Evolutionary conservation across 805 yeast species (phyloP).

Genomic region (Kodamaea restingae): DNA sequence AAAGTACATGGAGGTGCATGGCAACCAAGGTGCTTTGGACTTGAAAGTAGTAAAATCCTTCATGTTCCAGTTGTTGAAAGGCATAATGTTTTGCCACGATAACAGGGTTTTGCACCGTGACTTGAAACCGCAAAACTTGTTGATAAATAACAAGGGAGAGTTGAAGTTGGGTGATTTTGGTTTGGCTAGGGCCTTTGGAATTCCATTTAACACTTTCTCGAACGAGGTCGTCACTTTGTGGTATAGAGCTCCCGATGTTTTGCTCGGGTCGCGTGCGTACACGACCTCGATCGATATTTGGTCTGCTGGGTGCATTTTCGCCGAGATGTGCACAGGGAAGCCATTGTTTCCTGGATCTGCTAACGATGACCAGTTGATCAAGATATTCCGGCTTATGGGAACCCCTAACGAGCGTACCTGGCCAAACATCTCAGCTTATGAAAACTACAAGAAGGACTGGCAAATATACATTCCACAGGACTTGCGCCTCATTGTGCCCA

Average conservation of each 20-base stretch:
- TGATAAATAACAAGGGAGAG: conserved; percentile 86
- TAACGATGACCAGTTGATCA: conserved; percentile 90
- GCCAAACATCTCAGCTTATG: conserved; percentile 92
- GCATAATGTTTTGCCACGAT: conserved; percentile 84
- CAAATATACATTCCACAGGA: conserved; percentile 88
- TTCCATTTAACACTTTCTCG: conserved; percentile 94
- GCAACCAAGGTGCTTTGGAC: conserved; percentile 68
- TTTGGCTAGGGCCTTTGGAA: conserved; percentile 94
- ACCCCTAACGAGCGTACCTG: conserved; percentile 94
- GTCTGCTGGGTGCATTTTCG: conserved; percentile 98
- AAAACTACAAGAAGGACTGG: conserved; percentile 83
- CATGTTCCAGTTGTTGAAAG: conserved; percentile 89
- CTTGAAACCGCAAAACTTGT: conserved; percentile 90
- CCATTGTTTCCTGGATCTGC: conserved; percentile 96
- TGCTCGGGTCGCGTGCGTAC: conserved; percentile 91
- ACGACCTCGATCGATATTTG: conserved; percentile 97
- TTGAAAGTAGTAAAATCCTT: conserved; percentile 76
- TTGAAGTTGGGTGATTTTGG: conserved; percentile 96
- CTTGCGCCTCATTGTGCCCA: conserved; percentile 62
- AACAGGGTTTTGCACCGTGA: conserved; percentile 81
- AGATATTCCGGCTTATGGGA: conserved; percentile 90
- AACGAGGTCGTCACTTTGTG: conserved; percentile 97
- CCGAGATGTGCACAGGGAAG: conserved; percentile 97
- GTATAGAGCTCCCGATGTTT: conserved; percentile 97
- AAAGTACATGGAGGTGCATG: conserved; percentile 88